Evolutionary conservation across 306 rosid species (phyloP), one percentile per base, ranked within the genome.

Genomic region (Cucumis cinereus): DNA sequence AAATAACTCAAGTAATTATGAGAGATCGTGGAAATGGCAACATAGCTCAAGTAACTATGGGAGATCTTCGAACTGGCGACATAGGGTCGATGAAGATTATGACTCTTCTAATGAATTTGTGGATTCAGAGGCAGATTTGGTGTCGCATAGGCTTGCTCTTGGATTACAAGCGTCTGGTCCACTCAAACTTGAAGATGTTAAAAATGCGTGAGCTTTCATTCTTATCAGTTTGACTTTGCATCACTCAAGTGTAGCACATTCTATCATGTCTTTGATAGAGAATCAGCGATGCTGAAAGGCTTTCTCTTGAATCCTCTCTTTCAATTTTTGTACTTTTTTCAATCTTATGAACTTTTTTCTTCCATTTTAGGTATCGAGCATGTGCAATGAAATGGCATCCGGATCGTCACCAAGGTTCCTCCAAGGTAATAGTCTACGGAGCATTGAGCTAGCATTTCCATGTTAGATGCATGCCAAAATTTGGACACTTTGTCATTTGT

Each of bases 301-400:
- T 67, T 64, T 78, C 30, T 59, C 35, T 63, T 26, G 62, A 16
- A 6, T 69, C 60, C 12, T 4, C 19, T 14, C 49, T 72, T 53
- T 63, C 24, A 30, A 1, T 43, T 73, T 35, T 7, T 4, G 16
- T 28, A 13, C 1, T 17, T 8, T 63, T 12, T 63, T 19, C 13
- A 26, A 17, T 24, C 14, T 22, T 50, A 7, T 75, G 1, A 0
- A n/a, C 7, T 45, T 43, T 22, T 22, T 50, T 26, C 60, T 76
- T 73, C 33, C 41, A 77, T 78, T 73, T 54, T 81, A 93, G 98
- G 66, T 93, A 91, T 82, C 87, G 93, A 30, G 54, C 63, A 30
- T 93, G 92, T 77, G 98, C 98, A 8, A 80, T 91, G 41, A 91
- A 91, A 82, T 93, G 97, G 97, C 98, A 93, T 81, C 98, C 98